Conservation (phyloP, 2,329 filamentous ascomycete species). For the Chaetomiaceae sp. region DNA sequence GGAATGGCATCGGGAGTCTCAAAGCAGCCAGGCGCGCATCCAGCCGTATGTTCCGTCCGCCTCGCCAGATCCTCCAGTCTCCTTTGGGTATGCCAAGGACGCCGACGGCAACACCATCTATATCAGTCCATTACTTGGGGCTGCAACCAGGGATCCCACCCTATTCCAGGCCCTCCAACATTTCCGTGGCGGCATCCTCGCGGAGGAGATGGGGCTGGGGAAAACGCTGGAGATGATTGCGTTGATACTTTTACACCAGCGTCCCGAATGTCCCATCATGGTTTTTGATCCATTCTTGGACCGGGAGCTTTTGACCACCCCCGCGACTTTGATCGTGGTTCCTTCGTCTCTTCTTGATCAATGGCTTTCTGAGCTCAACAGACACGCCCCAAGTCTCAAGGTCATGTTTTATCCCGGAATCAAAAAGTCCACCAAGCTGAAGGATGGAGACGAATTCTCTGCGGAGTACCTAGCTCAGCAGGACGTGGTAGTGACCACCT, state of each 20-base stretch:
- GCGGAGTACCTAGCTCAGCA: conserved; percentile 44
- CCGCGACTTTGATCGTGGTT: conserved; percentile 59
- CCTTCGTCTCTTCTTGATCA: conserved; percentile 54
- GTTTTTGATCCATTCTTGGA: conserved; percentile 38
- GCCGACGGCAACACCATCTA: conserved; percentile 36
- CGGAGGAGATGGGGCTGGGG: conserved; percentile 79
- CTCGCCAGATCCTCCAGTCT: conserved; percentile 33
- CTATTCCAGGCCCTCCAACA: conserved; percentile 41
- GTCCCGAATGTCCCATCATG: conserved; percentile 28
- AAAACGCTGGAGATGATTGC: conserved; percentile 75
- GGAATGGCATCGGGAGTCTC: conserved; percentile 36
- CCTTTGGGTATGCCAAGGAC: conserved; percentile 45
- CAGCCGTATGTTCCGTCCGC: conserved; percentile 22
- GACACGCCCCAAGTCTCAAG: conserved; percentile 54
- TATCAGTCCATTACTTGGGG: conserved; percentile 58
- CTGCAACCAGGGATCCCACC: conserved; percentile 48
- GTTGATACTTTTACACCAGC: conserved; percentile 61
- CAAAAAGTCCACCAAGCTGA: conserved; percentile 34
- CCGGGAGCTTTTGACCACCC: conserved; percentile 43
- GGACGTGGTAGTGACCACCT: conserved; percentile 62
- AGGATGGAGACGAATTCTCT: conserved; percentile 37
- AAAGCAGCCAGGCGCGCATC: conserved; percentile 24
- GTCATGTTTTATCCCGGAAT: conserved; percentile 55
- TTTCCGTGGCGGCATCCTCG: conserved; percentile 61
- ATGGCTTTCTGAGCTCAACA: conserved; percentile 57